Evolutionary conservation across 2,329 filamentous ascomycete species (phyloP).

Genomic region (Aspergillus brasiliensis): DNA sequence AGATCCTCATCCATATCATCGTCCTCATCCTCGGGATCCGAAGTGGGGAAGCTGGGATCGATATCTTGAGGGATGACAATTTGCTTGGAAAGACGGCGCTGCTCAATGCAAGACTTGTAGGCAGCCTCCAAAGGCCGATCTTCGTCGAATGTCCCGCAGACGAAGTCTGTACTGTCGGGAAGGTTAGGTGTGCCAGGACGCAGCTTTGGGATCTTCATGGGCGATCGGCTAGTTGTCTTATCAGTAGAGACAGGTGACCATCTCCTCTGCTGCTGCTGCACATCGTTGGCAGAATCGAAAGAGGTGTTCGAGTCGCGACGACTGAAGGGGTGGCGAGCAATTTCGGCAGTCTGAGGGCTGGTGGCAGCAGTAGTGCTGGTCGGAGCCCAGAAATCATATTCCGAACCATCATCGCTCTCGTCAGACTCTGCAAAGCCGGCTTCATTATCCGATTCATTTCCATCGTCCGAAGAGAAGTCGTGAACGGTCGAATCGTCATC

Average conservation of each 20-base stretch:
- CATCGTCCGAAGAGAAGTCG: constrained; percentile 57
- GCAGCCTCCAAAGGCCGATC: constrained; percentile 92
- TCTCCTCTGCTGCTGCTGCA: constrained; percentile 25
- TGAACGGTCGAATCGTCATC: constrained; percentile 64
- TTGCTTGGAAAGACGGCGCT: constrained; percentile 78
- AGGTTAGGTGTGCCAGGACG: constrained; percentile 76
- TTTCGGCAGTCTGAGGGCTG: constrained; percentile 55
- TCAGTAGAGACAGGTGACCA: constrained; percentile 35
- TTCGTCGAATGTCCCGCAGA: constrained; percentile 97
- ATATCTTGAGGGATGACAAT: constrained; percentile 90
- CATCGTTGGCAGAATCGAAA: constrained; percentile 51
- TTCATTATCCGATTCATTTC: constrained; percentile 81
- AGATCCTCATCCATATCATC: constrained; percentile 63
- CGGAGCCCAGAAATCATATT: constrained; percentile 66
- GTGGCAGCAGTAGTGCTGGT: constrained; percentile 51
- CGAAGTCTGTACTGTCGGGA: constrained; percentile 96
- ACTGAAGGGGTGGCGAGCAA: constrained; percentile 49
- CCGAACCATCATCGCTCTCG: constrained; percentile 64
- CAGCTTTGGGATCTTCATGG: constrained; percentile 55
- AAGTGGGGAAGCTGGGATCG: constrained; percentile 94
- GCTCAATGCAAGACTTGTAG: constrained; percentile 81
- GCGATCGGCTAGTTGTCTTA: constrained; percentile 30
- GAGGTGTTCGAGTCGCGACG: constrained; percentile 57
- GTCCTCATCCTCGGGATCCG: constrained; percentile 84
- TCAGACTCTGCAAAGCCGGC: constrained; percentile 71